Percentiles rank a stretch among this genome's conserved stretches.
These are phyloP conservation scores for Phlebopus sp. DNA, from an alignment of 1,284 basidiomycete genomes.

Conservation along the genomic window DNA sequence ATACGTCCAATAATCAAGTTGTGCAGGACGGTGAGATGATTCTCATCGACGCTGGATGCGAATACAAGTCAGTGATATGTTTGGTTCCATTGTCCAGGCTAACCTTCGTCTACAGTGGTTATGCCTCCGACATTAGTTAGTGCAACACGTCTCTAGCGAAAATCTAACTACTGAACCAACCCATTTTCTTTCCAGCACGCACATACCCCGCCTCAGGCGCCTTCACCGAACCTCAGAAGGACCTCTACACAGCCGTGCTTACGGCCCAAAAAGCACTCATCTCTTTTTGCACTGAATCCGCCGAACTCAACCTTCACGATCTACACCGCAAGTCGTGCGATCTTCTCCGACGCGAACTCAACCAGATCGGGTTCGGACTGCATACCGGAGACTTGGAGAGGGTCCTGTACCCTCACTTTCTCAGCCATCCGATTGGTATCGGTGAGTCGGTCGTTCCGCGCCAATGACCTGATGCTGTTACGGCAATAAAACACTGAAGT, in stretches of 20 bases:
- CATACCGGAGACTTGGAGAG: conserved; percentile 67
- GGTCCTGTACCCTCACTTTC: conserved; percentile 81
- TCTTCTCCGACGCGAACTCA: conserved; percentile 71
- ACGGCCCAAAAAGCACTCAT: conserved; percentile 72
- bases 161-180: conserved; percentile 10
- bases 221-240: conserved; percentile 80
- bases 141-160: conserved; percentile 6
- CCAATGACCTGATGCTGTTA: neutral
- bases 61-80: conserved; percentile 65
- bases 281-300: conserved; percentile 54
- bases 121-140: conserved; percentile 93
- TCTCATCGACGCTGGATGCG: conserved; percentile 88
- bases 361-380: conserved; percentile 79
- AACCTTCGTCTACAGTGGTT: conserved; percentile 55
- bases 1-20: conserved; percentile 84
- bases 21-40: conserved; percentile 75
- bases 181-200: conserved; percentile 52
- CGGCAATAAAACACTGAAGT: conserved; percentile 13
- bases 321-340: conserved; percentile 79
- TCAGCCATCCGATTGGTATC: conserved; percentile 85
- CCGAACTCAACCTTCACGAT: conserved; percentile 63
- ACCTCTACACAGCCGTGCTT: conserved; percentile 87
- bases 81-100: conserved; percentile 7
- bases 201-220: conserved; percentile 84
- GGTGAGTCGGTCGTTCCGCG: conserved; percentile 42